Percentiles rank a stretch among this genome's conserved stretches.
Conservation (phyloP, 2,329 filamentous ascomycete genomes). For the Diplodia corticola region DNA sequence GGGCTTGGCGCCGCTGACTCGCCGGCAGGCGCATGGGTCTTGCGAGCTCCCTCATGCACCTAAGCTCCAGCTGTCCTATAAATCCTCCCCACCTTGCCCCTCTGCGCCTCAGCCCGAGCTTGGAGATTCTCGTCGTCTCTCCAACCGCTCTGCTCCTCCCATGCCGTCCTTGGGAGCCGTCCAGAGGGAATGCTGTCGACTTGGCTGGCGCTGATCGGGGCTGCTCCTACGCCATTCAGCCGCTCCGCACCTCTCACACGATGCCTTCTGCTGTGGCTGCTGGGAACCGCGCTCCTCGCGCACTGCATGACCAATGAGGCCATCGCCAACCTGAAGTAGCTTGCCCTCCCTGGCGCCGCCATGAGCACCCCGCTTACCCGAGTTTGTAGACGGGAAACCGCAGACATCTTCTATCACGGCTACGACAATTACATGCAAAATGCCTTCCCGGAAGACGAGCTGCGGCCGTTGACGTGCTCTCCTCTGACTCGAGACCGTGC, state of each 20-base stretch:
- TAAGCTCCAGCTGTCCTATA: conserved; percentile 22
- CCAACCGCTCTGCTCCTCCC: conserved; percentile 26
- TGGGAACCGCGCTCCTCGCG: conserved; percentile 34
- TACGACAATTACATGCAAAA: conserved; percentile 92
- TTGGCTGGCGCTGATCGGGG: conserved; percentile 33
- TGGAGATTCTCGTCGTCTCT: conserved; percentile 16
- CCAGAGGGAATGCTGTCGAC: conserved; percentile 41
- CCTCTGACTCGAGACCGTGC: conserved; percentile 81
- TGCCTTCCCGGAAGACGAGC: conserved; percentile 94
- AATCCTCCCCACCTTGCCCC: conserved; percentile 4
- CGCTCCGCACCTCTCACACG: conserved; percentile 26
- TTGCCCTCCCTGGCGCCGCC: neutral
- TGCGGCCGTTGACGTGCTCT: conserved; percentile 81
- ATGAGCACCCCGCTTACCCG: neutral
- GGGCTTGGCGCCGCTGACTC: conserved; percentile 19
- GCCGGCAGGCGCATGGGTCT: neutral
- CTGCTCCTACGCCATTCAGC: conserved; percentile 27
- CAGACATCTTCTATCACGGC: conserved; percentile 91
- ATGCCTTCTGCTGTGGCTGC: conserved; percentile 38
- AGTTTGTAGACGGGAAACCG: conserved; percentile 45
- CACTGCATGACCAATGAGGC: conserved; percentile 49
- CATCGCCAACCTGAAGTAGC: conserved; percentile 41
- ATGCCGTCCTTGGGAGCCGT: conserved; percentile 36
- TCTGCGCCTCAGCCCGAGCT: conserved; percentile 7
- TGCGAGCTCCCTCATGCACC: conserved; percentile 5